phyloP scores from a whole-genome alignment of 192 early-diverging fungal species.

The Paraglomus brasilianum region DNA sequence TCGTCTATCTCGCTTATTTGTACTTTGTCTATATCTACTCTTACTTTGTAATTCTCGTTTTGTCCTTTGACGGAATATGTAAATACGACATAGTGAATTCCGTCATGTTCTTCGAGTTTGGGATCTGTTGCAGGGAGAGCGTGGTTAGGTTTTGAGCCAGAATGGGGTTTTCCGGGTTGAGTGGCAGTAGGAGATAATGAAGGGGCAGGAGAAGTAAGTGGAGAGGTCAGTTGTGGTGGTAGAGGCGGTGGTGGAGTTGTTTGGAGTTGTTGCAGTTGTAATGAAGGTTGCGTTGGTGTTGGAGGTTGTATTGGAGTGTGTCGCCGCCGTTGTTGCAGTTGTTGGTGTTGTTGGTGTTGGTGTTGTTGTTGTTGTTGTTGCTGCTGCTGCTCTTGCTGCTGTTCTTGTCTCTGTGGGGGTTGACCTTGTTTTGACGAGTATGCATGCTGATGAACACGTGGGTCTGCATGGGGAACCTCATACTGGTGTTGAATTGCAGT shows the following conservation, averaged over 20 bases:
- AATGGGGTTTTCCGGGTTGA: background rate
- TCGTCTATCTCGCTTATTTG: slow-evolving; percentile 43
- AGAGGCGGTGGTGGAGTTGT: background rate
- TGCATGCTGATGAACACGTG: too few relatives aligned
- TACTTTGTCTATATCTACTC: slow-evolving; percentile 71
- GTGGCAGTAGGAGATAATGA: too few relatives aligned
- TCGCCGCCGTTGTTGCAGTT: background rate
- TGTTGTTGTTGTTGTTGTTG: slow-evolving; percentile 14
- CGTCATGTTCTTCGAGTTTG: slow-evolving; percentile 41
- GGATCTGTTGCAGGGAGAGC: slow-evolving; percentile 34
- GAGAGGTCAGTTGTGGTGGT: too few relatives aligned
- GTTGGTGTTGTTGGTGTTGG: background rate
- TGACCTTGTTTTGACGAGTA: too few relatives aligned
- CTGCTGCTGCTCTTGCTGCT: too few relatives aligned
- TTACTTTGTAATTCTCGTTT: slow-evolving; percentile 59
- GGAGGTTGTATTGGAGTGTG: background rate
- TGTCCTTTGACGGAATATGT: slow-evolving; percentile 67
- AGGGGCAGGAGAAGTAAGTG: too few relatives aligned
- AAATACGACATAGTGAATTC: slow-evolving; percentile 69
- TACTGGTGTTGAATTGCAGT: too few relatives aligned
- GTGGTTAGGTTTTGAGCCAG: slow-evolving; percentile 13
- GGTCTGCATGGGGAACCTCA: too few relatives aligned
- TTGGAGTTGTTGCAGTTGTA: background rate
- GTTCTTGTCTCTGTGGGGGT: too few relatives aligned
- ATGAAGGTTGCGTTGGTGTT: background rate